Conservation (phyloP, 2,329 filamentous ascomycete species). For the Fusarium sp. region DNA sequence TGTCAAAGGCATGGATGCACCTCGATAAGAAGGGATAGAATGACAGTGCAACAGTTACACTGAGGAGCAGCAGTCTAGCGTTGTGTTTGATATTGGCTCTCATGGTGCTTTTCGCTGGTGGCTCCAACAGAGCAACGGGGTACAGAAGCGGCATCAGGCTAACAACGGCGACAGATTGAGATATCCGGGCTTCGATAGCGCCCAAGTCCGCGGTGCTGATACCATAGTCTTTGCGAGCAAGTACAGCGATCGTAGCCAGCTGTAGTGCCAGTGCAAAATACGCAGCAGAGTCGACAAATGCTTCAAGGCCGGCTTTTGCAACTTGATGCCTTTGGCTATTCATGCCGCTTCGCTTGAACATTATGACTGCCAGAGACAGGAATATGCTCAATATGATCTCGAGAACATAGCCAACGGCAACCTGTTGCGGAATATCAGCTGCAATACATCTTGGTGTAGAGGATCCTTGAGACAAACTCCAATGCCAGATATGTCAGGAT, state of each 20-base stretch:
- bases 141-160: constrained; percentile 38
- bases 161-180: constrained; percentile 31
- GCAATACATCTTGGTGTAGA: background rate
- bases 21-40: constrained; percentile 41
- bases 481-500: constrained; percentile 38
- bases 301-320: background rate
- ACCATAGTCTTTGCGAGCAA: constrained; percentile 38
- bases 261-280: constrained; percentile 38
- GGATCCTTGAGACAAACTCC: constrained; percentile 14
- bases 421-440: constrained; percentile 9
- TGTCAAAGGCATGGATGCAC: constrained; percentile 34
- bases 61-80: constrained; percentile 14
- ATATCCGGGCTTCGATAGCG: constrained; percentile 36
- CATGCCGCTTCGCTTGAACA: background rate
- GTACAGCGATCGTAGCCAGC: constrained; percentile 31
- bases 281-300: constrained; percentile 30
- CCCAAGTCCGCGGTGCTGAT: constrained; percentile 34
- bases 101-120: background rate
- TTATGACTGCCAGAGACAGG: constrained; percentile 1
- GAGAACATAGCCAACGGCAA: constrained; percentile 19
- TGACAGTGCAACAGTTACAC: constrained; percentile 15
- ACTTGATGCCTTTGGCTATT: background rate
- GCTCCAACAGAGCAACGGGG: constrained; percentile 27
- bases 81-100: constrained; percentile 8
- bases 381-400: constrained; percentile 3